Conservation (phyloP, 83 land plant species). For the Isoetes engelmannii region DNA sequence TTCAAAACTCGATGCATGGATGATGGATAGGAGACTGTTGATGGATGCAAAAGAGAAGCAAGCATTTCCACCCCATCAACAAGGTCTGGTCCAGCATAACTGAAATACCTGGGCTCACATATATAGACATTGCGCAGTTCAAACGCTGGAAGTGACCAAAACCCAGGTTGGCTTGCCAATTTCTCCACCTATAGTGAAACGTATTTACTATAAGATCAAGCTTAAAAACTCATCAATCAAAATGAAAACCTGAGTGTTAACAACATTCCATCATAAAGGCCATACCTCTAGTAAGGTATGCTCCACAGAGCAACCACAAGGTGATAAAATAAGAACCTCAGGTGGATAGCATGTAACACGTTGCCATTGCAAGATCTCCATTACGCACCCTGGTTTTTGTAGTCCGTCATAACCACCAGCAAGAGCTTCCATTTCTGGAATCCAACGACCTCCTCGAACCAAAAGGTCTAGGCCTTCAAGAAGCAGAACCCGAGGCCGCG, state of each 20-base stretch:
- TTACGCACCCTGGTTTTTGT: constrained; percentile 18
- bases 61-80: constrained; percentile 18
- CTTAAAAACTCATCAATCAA: too few relatives aligned
- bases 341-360: constrained; percentile 18
- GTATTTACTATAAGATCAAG: too few relatives aligned
- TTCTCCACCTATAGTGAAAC: constrained; percentile 12
- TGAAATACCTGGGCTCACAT: constrained; percentile 16
- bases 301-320: constrained; percentile 10
- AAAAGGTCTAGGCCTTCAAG: constrained; percentile 18
- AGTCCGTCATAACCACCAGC: constrained; percentile 18
- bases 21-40: constrained; percentile 11
- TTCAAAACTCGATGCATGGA: constrained; percentile 13
- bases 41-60: constrained; percentile 15
- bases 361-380: constrained; percentile 16
- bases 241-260: too few relatives aligned
- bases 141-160: constrained; percentile 20
- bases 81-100: constrained; percentile 17
- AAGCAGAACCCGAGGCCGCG: constrained; percentile 10
- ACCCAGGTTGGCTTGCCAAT: constrained; percentile 14
- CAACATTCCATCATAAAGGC: too few relatives aligned
- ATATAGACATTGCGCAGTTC: constrained; percentile 18
- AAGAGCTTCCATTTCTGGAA: constrained; percentile 15
- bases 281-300: constrained; percentile 18
- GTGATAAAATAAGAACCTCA: constrained; percentile 15
- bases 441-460: constrained; percentile 14